Base-by-base conservation (phyloP, 2,329 filamentous ascomycete species). In the Ustilaginoidea virens region DNA sequence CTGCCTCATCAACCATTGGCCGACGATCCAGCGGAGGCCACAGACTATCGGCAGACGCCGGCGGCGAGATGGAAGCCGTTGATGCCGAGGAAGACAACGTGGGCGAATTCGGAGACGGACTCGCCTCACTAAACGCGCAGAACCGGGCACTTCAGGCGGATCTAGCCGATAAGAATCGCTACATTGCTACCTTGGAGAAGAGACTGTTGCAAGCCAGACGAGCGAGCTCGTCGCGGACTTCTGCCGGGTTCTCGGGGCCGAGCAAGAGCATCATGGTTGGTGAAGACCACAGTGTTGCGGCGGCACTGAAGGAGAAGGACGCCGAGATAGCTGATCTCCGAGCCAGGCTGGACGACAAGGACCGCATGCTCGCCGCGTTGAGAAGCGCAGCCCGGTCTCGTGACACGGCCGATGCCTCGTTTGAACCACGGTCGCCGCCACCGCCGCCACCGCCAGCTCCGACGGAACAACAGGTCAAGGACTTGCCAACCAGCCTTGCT, bases 121-220 rank as follows among this genome's bases (percentile, higher is more conserved):
- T 69, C 16, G 90, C 90, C 6, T 82, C 80, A 15, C 56, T 92
- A 27, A 61, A 76, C 24, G 71, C 81, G n/a, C 90, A 94, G 47
- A 85, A 94, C 41, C 73, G 76, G 28, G 80, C 92, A n/a, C 58
- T 98, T 27, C 90, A 93, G 51, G 74, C 85, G n/a, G 90, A 98
- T 50, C 67, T 98, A 26, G 72, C 70, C n/a, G 90, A 98, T 55
- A 94, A 93, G 60, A 96, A 90, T 43, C 79, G 90, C 18, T 98
- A 98, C 51, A 96, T 96, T 41, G 69, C 80, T 17, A 96, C 90
- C 0, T 58, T 98, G 9, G 90, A 98, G 57, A 92, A 92, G 53
- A 73, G 90, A 16, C 61, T 98, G 2, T 62, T 96, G 19, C 90
- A 98, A 47, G 90, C 90, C 21, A 69, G 90, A 23, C 69, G 87